These are phyloP conservation scores for Evernia prunastri DNA, from an alignment of 495 filamentous ascomycete genomes.

Conservation along the genomic window DNA sequence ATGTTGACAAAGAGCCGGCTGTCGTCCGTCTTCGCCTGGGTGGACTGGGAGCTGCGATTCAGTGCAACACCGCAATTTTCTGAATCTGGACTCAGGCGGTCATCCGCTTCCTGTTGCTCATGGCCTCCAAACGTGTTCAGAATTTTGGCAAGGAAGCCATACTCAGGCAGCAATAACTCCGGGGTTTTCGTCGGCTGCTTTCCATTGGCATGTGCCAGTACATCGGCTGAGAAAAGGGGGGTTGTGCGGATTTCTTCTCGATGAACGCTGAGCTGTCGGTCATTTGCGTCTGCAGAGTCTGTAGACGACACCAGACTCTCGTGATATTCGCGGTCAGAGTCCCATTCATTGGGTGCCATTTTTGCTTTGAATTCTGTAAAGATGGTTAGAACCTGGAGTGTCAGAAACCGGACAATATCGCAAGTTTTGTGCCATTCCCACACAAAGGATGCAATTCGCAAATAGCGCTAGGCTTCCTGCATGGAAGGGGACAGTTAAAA, in stretches of 20 bases:
- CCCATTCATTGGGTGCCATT: slow-evolving; percentile 10
- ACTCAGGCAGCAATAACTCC: slow-evolving; percentile 11
- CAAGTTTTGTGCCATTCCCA: not conserved
- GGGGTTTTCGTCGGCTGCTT: not conserved
- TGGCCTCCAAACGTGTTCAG: slow-evolving; percentile 10
- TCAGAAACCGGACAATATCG: not conserved
- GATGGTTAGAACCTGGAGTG: not conserved
- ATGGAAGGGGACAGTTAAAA: slow-evolving; percentile 6
- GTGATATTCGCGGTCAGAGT: slow-evolving; percentile 9
- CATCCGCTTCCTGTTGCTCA: not conserved
- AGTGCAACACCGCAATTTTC: not conserved
- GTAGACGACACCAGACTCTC: slow-evolving; percentile 7
- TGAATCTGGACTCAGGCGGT: not conserved
- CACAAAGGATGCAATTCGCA: not conserved
- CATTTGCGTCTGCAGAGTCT: not conserved
- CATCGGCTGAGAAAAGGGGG: slow-evolving; percentile 18
- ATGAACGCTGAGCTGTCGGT: slow-evolving; percentile 3
- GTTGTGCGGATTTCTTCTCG: slow-evolving; percentile 16
- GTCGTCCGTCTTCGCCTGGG: slow-evolving; percentile 30
- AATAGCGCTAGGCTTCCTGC: not conserved
- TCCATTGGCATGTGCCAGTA: not conserved
- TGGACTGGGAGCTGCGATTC: not conserved
- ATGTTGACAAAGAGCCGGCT: slow-evolving; percentile 59
- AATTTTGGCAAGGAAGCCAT: slow-evolving; percentile 17
- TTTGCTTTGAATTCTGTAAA: slow-evolving; percentile 4